Conservation (phyloP, 2,329 filamentous ascomycete species). For the Ciborinia camelliae region DNA sequence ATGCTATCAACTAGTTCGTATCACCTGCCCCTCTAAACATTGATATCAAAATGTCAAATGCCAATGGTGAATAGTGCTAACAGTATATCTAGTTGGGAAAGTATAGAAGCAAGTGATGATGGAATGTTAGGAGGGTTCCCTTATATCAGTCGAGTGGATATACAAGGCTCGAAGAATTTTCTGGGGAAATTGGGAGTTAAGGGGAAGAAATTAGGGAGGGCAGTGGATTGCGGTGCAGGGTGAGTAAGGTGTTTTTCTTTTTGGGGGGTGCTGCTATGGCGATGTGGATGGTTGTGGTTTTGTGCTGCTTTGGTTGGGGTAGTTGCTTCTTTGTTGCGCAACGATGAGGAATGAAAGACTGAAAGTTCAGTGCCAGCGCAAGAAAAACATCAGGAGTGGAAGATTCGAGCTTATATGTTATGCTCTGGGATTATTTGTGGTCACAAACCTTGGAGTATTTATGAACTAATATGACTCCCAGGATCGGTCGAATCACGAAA, state of each 20-base stretch:
- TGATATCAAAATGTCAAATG: not conserved
- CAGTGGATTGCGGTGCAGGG: conserved; percentile 42
- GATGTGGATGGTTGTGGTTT: not conserved
- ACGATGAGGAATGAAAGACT: not conserved
- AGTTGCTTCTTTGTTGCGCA: not conserved
- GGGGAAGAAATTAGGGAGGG: conserved; percentile 36
- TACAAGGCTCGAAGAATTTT: conserved; percentile 68
- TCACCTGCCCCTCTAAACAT: not conserved
- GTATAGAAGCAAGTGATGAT: conserved; percentile 52
- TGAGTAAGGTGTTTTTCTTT: conserved; percentile 27
- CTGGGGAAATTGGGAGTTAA: conserved; percentile 59
- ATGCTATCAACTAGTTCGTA: conserved; percentile 16
- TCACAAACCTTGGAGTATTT: not conserved
- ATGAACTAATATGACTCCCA: conserved; percentile 33
- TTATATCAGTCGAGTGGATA: conserved; percentile 65
- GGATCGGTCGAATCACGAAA: conserved; percentile 80
- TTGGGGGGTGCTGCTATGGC: not conserved
- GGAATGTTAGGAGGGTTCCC: conserved; percentile 79
- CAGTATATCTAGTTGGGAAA: conserved; percentile 42
- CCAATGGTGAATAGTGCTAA: not conserved
- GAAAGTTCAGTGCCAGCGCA: not conserved
- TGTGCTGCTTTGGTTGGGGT: not conserved
- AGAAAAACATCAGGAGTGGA: not conserved
- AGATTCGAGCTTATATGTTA: no score
- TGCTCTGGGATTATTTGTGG: not conserved